phyloP scores from a whole-genome alignment of 768 basidiomycete species.

The Suillus spraguei region DNA sequence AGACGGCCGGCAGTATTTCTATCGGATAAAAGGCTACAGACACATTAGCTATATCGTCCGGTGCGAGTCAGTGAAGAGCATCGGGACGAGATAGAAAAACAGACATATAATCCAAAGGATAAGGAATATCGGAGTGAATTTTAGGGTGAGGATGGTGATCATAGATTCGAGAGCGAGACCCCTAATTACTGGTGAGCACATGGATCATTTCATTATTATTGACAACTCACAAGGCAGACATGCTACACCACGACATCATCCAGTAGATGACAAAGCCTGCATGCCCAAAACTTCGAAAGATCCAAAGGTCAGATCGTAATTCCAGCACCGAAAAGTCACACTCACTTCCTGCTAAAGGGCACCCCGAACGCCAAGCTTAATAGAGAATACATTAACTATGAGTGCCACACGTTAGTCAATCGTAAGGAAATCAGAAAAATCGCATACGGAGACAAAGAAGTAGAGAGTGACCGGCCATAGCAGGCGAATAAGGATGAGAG shows the following conservation, averaged over 20 bases:
- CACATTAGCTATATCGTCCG: constrained; percentile 48
- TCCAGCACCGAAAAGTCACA: constrained; percentile 2
- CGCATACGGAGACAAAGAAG: constrained; percentile 42
- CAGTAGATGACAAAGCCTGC: constrained; percentile 65
- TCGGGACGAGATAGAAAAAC: constrained; percentile 19
- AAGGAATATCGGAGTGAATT: constrained; percentile 62
- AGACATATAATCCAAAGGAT: constrained; percentile 64
- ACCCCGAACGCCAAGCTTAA: constrained; percentile 62
- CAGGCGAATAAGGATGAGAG: constrained; percentile 44
- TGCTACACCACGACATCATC: constrained; percentile 63
- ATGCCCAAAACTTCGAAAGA: constrained; percentile 41
- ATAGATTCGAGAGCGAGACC: constrained; percentile 65
- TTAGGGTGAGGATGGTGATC: constrained; percentile 54
- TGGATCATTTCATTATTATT: neutral
- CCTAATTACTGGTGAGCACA: constrained; percentile 32
- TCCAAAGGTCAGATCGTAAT: constrained; percentile 5
- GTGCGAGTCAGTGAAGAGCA: neutral
- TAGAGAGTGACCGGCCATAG: constrained; percentile 42
- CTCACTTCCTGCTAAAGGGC: constrained; percentile 51
- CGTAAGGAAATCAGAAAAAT: neutral
- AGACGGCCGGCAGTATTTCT: constrained; percentile 56
- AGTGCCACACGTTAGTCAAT: neutral
- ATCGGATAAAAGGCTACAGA: constrained; percentile 61
- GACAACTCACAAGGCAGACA: constrained; percentile 55
- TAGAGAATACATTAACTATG: constrained; percentile 58